Evolutionary conservation across 352 stramenopile genomes (phyloP).

Genomic region (Phytopythium sindhum): DNA sequence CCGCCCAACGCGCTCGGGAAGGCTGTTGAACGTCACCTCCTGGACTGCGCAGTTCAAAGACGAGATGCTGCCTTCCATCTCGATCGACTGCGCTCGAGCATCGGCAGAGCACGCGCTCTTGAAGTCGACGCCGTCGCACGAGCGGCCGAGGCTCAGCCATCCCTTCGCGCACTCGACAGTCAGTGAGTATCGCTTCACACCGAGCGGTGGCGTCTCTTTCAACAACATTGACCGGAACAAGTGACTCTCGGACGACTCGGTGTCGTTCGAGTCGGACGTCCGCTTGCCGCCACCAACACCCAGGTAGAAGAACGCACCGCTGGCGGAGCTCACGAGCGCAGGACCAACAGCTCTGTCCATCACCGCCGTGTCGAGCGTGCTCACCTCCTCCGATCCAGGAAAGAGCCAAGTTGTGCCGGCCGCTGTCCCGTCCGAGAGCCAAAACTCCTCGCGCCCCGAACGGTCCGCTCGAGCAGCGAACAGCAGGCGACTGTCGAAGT

Average conservation of each 20-base stretch:
- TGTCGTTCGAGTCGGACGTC: background rate
- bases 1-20: slow-evolving; percentile 19
- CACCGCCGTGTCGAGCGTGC: slow-evolving; percentile 6
- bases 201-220: slow-evolving; percentile 10
- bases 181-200: slow-evolving; percentile 14
- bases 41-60: slow-evolving; percentile 50
- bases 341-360: background rate
- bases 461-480: slow-evolving; percentile 38
- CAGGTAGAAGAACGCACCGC: background rate
- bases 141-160: slow-evolving; percentile 27
- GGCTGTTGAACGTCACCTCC: slow-evolving; percentile 43
- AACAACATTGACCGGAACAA: slow-evolving; percentile 38
- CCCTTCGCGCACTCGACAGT: slow-evolving; percentile 34
- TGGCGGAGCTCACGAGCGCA: background rate
- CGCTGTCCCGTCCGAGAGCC: slow-evolving; percentile 47
- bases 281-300: background rate
- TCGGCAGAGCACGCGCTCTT: background rate
- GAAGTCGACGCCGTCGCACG: slow-evolving; percentile 12
- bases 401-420: slow-evolving; percentile 34
- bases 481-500: slow-evolving; percentile 9
- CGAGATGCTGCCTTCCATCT: slow-evolving; percentile 23
- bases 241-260: slow-evolving; percentile 27
- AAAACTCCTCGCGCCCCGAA: slow-evolving; percentile 40
- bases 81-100: slow-evolving; percentile 6
- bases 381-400: slow-evolving; percentile 24